Base-by-base conservation (phyloP, 1,139 yeast genomes). In the Blastobotrys niveus region DNA sequence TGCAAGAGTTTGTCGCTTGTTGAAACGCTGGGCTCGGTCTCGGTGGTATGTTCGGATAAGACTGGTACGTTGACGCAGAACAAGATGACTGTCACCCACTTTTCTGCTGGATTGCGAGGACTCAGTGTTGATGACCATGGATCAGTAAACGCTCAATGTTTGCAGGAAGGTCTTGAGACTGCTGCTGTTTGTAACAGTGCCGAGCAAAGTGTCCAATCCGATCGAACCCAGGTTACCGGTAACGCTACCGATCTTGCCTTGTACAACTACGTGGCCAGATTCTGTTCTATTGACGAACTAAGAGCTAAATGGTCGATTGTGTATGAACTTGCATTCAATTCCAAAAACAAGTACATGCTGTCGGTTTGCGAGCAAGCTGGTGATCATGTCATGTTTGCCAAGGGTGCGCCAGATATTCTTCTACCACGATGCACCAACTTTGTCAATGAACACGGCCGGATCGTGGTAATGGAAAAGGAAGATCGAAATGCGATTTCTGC, bases 61-160 rank as follows among this genome's bases (percentile, higher is more conserved):
- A 89, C 97, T 1, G 97, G 97, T 50, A 91, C 97, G 2, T 73
- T 89, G 53, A 91, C 98, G 21, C 86, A 85, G 65, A 91, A 91
- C 64, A 93, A 83, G 61, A 87, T 91, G 94, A 84, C 96, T 3
- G 88, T 86, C 8, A 82, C 91, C 24, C 83, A 85, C 56, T n/a
- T n/a, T n/a, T n/a, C n/a, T n/a, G n/a, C n/a, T n/a, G n/a, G n/a
- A n/a, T 59, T 86, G 15, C 89, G 96, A 95, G 89, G 78, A 53
- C 82, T 82, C 77, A 71, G 74, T 20, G 74, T 74, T n/a, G 71
- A 73, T 10, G 42, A 39, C 5, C 52, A 58, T 6, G 57, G 61
- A 60, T 29, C 49, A 29, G 44, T 52, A 19, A 46, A 48, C 21
- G 58, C 60, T 2, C 48, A 54, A 5, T 46, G 52, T 2, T 43